phyloP scores from a whole-genome alignment of 257 asterid species.

The Fraxinus excelsior region DNA sequence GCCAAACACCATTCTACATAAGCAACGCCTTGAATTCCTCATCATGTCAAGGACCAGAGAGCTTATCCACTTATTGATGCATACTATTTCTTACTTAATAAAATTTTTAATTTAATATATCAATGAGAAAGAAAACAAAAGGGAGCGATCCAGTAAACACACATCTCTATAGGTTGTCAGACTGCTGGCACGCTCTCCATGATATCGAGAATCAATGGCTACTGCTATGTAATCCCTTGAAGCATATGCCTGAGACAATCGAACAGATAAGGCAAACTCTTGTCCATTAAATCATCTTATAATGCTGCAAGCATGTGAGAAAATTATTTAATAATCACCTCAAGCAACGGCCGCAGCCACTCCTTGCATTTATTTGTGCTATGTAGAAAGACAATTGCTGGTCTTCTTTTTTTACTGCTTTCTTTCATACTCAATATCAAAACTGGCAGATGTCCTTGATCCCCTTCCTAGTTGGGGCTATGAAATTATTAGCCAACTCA shows the following conservation, averaged over 20 bases:
- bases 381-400: conserved; percentile 80
- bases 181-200: conserved; percentile 86
- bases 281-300: neutral
- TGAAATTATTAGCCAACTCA: neutral
- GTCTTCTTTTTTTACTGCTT: conserved; percentile 52
- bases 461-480: conserved; percentile 62
- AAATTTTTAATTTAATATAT: neutral
- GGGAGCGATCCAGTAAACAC: conserved; percentile 28
- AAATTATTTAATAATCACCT: conserved; percentile 45
- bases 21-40: neutral
- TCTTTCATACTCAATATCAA: conserved; percentile 68
- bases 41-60: neutral
- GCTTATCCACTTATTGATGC: neutral
- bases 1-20: neutral
- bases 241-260: conserved; percentile 77
- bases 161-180: conserved; percentile 84
- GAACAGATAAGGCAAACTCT: conserved; percentile 31
- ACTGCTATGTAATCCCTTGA: conserved; percentile 80
- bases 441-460: conserved; percentile 89
- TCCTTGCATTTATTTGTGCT: conserved; percentile 92
- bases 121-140: conserved; percentile 15
- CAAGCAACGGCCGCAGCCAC: conserved; percentile 90
- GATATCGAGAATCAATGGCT: conserved; percentile 96
- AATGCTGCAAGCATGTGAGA: conserved; percentile 22
- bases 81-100: neutral